Conservation (phyloP, 2,329 filamentous ascomycete species). For the Pleomassaria siparia region DNA sequence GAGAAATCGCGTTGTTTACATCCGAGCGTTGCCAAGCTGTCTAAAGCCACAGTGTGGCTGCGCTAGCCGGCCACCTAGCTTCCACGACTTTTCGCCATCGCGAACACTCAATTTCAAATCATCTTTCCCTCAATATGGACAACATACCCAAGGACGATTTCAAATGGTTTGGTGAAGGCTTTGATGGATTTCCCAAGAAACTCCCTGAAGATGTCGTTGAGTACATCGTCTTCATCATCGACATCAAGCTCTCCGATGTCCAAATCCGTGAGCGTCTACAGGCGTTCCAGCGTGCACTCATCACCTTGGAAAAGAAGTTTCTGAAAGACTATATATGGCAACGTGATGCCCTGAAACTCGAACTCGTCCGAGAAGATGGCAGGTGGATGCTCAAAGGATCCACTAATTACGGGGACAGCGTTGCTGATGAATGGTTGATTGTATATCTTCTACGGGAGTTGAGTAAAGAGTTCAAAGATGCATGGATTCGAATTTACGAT, state of each 20-base stretch:
- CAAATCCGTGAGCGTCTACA: constrained; percentile 69
- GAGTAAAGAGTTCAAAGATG: constrained; percentile 67
- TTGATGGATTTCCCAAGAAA: constrained; percentile 64
- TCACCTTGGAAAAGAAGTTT: constrained; percentile 62
- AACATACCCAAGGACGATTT: constrained; percentile 54
- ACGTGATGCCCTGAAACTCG: constrained; percentile 74
- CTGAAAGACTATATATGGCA: constrained; percentile 96
- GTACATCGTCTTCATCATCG: constrained; percentile 76
- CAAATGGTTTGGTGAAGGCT: constrained; percentile 67
- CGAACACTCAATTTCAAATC: too few relatives aligned
- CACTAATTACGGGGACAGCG: constrained; percentile 88
- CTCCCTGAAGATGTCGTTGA: constrained; percentile 84
- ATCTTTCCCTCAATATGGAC: constrained; percentile 31
- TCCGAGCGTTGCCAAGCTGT: neutral
- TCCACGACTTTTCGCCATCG: neutral
- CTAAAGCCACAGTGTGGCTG: neutral
- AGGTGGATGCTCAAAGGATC: constrained; percentile 67
- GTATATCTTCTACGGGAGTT: constrained; percentile 86
- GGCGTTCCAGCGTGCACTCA: constrained; percentile 68
- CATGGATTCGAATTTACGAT: constrained; percentile 84
- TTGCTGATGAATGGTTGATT: constrained; percentile 97
- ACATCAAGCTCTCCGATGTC: constrained; percentile 55
- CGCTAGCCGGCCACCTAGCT: constrained; percentile 10
- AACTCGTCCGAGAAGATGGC: constrained; percentile 60
- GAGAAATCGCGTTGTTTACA: constrained; percentile 20